Conservation (phyloP, 441 rosid species). For the Lepidium campestre region DNA sequence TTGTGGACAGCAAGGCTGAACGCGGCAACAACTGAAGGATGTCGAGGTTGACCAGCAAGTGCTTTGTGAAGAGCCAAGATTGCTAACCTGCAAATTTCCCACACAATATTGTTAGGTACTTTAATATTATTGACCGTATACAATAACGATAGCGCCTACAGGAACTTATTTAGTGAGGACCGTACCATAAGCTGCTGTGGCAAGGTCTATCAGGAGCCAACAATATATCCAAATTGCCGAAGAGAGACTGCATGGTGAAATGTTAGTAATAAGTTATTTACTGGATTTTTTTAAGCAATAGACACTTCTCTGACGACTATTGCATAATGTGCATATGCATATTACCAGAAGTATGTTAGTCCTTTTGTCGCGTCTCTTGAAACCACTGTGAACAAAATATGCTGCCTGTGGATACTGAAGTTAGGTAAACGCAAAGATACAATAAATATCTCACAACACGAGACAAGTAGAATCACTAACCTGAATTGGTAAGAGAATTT, state of each 20-base stretch:
- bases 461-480: slow-evolving; percentile 20
- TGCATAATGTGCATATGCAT: background rate
- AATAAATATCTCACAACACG: background rate
- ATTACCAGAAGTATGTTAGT: slow-evolving; percentile 53
- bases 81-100: slow-evolving; percentile 37
- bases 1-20: slow-evolving; percentile 54
- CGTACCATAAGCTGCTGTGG: slow-evolving; percentile 73
- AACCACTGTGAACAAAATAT: slow-evolving; percentile 46
- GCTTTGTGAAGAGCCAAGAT: slow-evolving; percentile 62
- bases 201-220: slow-evolving; percentile 83
- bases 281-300: background rate
- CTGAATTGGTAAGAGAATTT: slow-evolving; percentile 72
- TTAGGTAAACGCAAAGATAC: background rate
- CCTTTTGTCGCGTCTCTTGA: slow-evolving; percentile 57
- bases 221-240: slow-evolving; percentile 64
- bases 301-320: slow-evolving; percentile 16
- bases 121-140: background rate
- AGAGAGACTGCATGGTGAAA: slow-evolving; percentile 53
- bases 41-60: slow-evolving; percentile 46
- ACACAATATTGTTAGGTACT: background rate
- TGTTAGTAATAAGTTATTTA: background rate
- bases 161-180: background rate
- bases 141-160: background rate
- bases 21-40: slow-evolving; percentile 55
- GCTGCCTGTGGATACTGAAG: slow-evolving; percentile 43